Conservation (phyloP, 306 rosid species). For the Betula pendula region DNA sequence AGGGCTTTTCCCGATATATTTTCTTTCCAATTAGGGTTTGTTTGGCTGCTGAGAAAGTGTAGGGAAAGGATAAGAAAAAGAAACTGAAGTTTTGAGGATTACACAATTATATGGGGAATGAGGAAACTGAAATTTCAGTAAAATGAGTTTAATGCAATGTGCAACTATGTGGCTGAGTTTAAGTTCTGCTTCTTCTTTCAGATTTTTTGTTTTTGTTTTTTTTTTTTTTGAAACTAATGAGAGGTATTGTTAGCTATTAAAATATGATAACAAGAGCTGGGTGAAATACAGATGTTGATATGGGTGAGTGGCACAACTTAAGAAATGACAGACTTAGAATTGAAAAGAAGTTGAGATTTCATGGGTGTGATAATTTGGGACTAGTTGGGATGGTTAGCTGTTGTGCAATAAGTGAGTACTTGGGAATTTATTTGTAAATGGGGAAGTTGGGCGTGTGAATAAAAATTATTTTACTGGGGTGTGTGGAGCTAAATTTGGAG, state of each 20-base stretch:
- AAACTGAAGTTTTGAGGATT: not conserved
- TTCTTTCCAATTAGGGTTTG: not conserved
- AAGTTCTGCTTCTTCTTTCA: not conserved
- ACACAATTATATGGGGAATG: not conserved
- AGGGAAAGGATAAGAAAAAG: not conserved
- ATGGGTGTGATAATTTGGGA: not conserved
- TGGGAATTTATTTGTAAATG: not conserved
- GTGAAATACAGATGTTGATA: not conserved
- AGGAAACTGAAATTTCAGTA: not conserved
- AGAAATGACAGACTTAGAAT: not conserved
- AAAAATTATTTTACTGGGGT: not conserved
- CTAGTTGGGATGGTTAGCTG: not conserved
- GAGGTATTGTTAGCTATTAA: not conserved
- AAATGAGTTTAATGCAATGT: not conserved
- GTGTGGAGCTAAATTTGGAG: not conserved
- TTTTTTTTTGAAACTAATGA: not conserved
- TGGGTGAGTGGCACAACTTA: not conserved
- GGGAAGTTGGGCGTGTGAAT: not conserved
- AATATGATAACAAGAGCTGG: not conserved
- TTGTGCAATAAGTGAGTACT: not conserved
- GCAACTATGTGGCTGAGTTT: not conserved
- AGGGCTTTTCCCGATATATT: not conserved
- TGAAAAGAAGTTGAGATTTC: not conserved
- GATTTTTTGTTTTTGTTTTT: not conserved
- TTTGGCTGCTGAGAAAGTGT: not conserved